Evolutionary conservation across 1,284 basidiomycete genomes (phyloP), one percentile per base, ranked within the genome.

Genomic region (Exobasidium rhododendri): DNA sequence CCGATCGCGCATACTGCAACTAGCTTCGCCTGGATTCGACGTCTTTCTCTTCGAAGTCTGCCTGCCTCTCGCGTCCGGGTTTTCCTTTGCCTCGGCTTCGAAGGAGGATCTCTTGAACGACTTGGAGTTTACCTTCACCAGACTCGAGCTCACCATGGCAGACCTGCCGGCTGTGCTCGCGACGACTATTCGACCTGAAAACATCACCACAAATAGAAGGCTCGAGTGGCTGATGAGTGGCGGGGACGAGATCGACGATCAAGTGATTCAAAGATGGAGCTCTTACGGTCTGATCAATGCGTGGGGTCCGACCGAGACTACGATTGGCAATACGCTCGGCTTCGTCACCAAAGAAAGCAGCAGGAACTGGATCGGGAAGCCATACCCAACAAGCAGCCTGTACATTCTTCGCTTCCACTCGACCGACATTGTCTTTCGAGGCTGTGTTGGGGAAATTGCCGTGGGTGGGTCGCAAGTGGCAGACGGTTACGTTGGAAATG

Each of bases 141-240:
- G 62, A 22, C 66, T 79, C 26, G 65, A 69, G 13, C 69, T 78
- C 54, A 77, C 75, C 1, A 69, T 77, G 50, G 76, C 76, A 13
- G 74, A 76, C 45, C 60, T 79, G 20, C 77, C 77, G 0, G 74
- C 77, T 31, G 74, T 73, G 3, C 68, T 79, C 31, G 77, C 74
- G 6, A 64, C 68, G 13, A 65, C 73, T 2, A 63, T 79, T n/a
- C 71, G 69, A 35, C 74, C 73, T 6, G 63, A 64, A 1, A 64
- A 69, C 43, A 63, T 77, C 6, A 17, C 13, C 13, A 31, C 47
- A 10, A 63, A 63, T n/a, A 40, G 17, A 40, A 61, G 69, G 40
- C 66, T 77, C 35, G 72, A 76, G 35, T 78, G 77, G 76, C 69
- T 79, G 29, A 76, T 78, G 75, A 78, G 74, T 55, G 77, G 77